Base-by-base conservation (phyloP, 306 rosid genomes). In the Luffa acutangula region DNA sequence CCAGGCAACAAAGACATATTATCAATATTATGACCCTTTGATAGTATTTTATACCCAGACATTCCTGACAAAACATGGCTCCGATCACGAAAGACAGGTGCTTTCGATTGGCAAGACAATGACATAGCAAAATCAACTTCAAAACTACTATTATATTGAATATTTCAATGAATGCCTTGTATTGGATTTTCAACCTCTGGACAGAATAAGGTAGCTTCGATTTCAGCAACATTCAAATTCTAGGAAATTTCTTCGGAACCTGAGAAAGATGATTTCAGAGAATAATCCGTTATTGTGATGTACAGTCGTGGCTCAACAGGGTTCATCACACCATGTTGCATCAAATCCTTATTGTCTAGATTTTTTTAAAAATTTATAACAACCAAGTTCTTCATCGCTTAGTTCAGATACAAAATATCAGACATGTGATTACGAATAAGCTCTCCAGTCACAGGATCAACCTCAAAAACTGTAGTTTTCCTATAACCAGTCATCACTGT, bases 401-500 rank as follows among this genome's bases (percentile, higher is more conserved):
- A n/a, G n/a, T n/a, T n/a, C n/a, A n/a, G n/a, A n/a, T n/a, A n/a
- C n/a, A n/a, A n/a, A n/a, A n/a, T 58, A 79, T 64, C 84, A 57
- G 83, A n/a, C 1, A 79, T 57, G 77, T 87, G 85, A 57, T 63
- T 65, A 62, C 78, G 89, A 85, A 89, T 65, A 53, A 88, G 56
- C 74, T 75, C 83, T 54, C 98, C 98, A 58, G 88, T 86, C 85
- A 62, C 63, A 72, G 85, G 91, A 57, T 91, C n/a, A n/a, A n/a
- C n/a, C n/a, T n/a, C n/a, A n/a, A n/a, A 89, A 59, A 90, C 85
- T 46, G 86, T 87, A 76, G 81, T 83, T 77, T 67, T 81, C 87
- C 83, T 91, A 65, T 90, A 90, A 78, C 98, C 98, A 84, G 87
- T 88, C 53, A 84, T 93, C 59, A 90, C 89, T 20, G 87, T 86